These are phyloP conservation scores for Taphrina confusa DNA, from an alignment of 1,139 yeast species.

Conservation along the genomic window DNA sequence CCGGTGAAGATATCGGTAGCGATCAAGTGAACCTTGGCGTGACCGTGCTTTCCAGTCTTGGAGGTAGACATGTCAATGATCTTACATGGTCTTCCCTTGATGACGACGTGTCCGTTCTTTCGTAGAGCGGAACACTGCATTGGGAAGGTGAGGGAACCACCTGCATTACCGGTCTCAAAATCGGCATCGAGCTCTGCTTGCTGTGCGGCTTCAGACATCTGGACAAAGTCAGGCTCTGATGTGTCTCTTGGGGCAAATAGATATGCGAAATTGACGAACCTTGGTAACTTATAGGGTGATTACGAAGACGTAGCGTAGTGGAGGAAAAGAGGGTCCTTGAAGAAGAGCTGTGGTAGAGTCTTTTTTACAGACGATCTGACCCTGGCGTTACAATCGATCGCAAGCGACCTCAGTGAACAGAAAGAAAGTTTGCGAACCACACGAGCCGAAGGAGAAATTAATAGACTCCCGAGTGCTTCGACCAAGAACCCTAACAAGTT, in stretches of 20 bases:
- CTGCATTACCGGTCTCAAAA: slow-evolving; percentile 98
- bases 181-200: slow-evolving; percentile 58
- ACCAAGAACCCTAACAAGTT: too few species aligned
- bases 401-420: not conserved
- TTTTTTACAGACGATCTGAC: slow-evolving; percentile 4
- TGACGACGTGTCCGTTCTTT: slow-evolving; percentile 97
- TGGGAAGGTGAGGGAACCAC: slow-evolving; percentile 98
- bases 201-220: slow-evolving; percentile 33
- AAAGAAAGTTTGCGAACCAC: not conserved
- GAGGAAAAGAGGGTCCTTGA: not conserved
- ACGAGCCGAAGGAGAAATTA: slow-evolving; percentile 12
- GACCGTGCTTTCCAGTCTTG: slow-evolving; percentile 99
- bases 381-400: not conserved
- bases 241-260: not conserved
- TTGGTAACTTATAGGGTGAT: slow-evolving; percentile 2
- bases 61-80: slow-evolving; percentile 99
- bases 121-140: slow-evolving; percentile 99
- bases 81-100: slow-evolving; percentile 98
- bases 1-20: slow-evolving; percentile 98
- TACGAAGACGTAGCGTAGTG: slow-evolving; percentile 2
- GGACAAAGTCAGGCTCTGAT: not conserved
- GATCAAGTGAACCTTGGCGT: slow-evolving; percentile 99
- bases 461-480: too few species aligned
- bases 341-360: slow-evolving; percentile 4
- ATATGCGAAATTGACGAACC: not conserved